Base-by-base conservation (phyloP, 83 land plant genomes). In the Diphasiastrum complanatum region DNA sequence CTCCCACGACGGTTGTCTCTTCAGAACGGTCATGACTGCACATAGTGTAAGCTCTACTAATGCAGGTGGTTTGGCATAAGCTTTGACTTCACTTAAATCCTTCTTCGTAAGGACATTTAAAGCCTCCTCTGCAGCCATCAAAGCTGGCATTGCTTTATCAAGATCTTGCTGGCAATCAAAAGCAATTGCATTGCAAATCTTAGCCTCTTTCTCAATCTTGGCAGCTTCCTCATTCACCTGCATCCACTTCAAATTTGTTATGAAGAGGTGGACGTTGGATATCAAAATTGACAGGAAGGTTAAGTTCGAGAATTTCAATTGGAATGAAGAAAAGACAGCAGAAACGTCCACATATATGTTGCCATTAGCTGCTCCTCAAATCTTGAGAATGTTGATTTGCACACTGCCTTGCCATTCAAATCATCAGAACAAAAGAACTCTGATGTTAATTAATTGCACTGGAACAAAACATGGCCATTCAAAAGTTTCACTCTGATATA, bases 201-300 rank as follows among this genome's bases (percentile, higher is more conserved):
- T 66, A 19, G 75, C 75, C 36, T 71, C 75, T 45, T 65, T 65
- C 43, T 53, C 70, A 46, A 71, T 71, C 23, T 57, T 51, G 11
- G 75, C 75, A 1, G 75, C 75, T 35, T 65, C 75, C 28, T 69
- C 75, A 46, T 71, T 71, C 34, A 71, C 75, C 75, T 71, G 70
- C 11, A 11, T 5, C 29, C 47, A 37, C 14, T 4, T 5, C 12
- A 8, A 40, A 40, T 40, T 40, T 8, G 16, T 8, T 40, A 40
- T 40, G 16, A 8, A 40, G 8, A 8, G 8, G n/a, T n/a, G n/a
- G n/a, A n/a, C n/a, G n/a, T n/a, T n/a, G n/a, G n/a, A n/a, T n/a
- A n/a, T n/a, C n/a, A n/a, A n/a, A n/a, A n/a, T n/a, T n/a, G n/a
- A n/a, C n/a, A n/a, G n/a, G n/a, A n/a, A n/a, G n/a, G n/a, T n/a